These are phyloP conservation scores for Stephanodiscus minutulus DNA, from an alignment of 108 stramenopile species.

Conservation along the genomic window DNA sequence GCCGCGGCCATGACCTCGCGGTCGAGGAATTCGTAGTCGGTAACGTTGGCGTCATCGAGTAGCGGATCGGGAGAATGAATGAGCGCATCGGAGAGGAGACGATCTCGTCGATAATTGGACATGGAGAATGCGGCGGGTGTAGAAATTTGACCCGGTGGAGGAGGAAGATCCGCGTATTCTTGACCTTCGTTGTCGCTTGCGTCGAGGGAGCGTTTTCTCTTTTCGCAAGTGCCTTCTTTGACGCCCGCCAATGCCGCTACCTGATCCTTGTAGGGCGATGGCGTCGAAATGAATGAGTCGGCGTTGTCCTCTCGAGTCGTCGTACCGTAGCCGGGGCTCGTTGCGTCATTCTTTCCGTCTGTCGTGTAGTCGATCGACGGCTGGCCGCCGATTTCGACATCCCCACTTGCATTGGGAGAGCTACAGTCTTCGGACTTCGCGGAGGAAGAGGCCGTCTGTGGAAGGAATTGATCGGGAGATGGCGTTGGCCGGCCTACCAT, in stretches of 20 bases:
- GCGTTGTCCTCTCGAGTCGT: neutral
- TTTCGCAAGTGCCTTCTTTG: neutral
- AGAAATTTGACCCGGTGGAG: neutral
- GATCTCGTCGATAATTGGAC: constrained; percentile 4
- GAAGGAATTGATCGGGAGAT: constrained; percentile 16
- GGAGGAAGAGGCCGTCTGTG: constrained; percentile 2
- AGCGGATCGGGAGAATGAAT: constrained; percentile 18
- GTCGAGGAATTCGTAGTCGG: constrained; percentile 2
- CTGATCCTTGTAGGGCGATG: constrained; percentile 16
- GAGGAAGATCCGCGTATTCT: neutral
- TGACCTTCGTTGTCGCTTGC: constrained; percentile 3
- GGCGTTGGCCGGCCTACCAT: constrained; percentile 25
- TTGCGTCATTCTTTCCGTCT: neutral
- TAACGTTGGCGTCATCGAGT: constrained; percentile 3
- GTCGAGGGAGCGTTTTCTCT: neutral
- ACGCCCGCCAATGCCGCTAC: constrained; percentile 1
- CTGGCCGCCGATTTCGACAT: constrained; percentile 5
- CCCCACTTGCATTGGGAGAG: neutral
- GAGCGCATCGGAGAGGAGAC: constrained; percentile 8
- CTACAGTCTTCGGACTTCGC: constrained; percentile 1
- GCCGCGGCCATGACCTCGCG: constrained; percentile 23
- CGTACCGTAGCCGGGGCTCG: neutral
- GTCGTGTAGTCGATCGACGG: neutral
- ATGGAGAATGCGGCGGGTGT: neutral
- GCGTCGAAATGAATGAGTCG: constrained; percentile 12